These are phyloP conservation scores for Microglena sp. DNA, from an alignment of 139 green algal genomes.

Conservation along the genomic window DNA sequence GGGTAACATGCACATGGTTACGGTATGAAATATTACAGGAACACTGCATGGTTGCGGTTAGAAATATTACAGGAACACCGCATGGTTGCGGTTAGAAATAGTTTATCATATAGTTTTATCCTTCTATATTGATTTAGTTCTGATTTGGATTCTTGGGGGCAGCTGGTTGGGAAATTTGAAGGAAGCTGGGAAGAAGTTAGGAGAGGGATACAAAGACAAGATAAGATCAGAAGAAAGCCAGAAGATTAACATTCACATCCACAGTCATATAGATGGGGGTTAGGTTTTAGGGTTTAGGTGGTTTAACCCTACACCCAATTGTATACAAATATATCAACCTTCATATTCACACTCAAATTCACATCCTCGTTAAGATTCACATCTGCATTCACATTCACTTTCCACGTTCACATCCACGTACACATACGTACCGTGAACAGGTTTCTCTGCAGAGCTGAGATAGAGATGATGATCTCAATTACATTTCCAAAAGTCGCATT, in stretches of 20 bases:
- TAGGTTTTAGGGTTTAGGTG: conserved; percentile 1
- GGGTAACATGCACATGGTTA: not conserved
- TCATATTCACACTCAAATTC: not conserved
- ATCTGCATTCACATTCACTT: not conserved
- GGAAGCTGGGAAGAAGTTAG: no score
- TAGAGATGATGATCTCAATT: conserved; percentile 40
- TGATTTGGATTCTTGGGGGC: no score
- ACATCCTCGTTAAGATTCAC: not conserved
- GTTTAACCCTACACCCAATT: no score
- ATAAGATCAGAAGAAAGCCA: not conserved
- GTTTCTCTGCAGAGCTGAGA: not conserved
- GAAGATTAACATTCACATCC: not conserved
- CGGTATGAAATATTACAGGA: no score
- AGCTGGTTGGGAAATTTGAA: no score
- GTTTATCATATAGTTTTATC: not conserved
- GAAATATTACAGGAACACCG: no score
- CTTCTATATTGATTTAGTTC: conserved; percentile 49
- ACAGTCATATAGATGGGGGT: not conserved
- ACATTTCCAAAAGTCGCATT: conserved; percentile 28
- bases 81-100: not conserved
- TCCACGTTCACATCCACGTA: not conserved
- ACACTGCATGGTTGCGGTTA: no score
- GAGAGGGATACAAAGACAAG: no score
- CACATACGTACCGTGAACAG: not conserved
- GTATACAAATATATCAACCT: not conserved